Evolutionary conservation across 1,139 yeast genomes (phyloP), one percentile per base, ranked within the genome.

Genomic region (Geotrichum reessii): DNA sequence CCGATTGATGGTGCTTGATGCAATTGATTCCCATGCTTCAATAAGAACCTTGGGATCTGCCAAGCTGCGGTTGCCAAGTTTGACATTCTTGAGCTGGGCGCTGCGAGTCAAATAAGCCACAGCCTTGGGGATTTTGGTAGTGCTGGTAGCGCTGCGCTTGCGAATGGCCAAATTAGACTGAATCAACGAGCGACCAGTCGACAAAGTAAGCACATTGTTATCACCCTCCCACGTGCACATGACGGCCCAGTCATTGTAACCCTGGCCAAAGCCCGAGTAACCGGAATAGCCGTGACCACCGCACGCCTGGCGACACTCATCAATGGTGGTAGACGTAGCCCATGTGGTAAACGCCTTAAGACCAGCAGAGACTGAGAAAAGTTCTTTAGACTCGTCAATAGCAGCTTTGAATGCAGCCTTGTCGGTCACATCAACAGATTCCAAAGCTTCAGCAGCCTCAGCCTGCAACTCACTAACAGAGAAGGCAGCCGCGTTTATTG

Each of bases 171-270:
- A 53, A 53, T 64, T 64, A 19, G 66, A 61, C 64, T 70, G 73
- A 53, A 71, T 68, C 27, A 71, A 64, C 9, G 71, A 63, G 28
- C 74, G 71, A 65, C 96, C 96, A 63, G 89, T 83, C 60, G 88
- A 84, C 73, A 87, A 81, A 17, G 88, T 88, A 65, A 89, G 78
- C 55, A 89, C 86, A 69, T 85, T 88, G 76, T 89, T 89, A 73
- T 89, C 96, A 74, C 96, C 96, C 77, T 89, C 96, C 96, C 96
- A 89, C 33, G 96, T 89, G 75, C 95, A 87, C 76, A 89, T 96
- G 51, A 89, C 96, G 31, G 86, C 95, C 88, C 95, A 90, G 71
- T 89, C 96, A 62, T 81, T 81, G 74, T 82, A 87, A 46, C 91
- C 91, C 70, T 86, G 87, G 60, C 95, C 96, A 69, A 89, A 86